Percentiles rank a stretch among this genome's conserved stretches.
Conservation (phyloP, 23 red algal species). For the Chondrus crispus region DNA sequence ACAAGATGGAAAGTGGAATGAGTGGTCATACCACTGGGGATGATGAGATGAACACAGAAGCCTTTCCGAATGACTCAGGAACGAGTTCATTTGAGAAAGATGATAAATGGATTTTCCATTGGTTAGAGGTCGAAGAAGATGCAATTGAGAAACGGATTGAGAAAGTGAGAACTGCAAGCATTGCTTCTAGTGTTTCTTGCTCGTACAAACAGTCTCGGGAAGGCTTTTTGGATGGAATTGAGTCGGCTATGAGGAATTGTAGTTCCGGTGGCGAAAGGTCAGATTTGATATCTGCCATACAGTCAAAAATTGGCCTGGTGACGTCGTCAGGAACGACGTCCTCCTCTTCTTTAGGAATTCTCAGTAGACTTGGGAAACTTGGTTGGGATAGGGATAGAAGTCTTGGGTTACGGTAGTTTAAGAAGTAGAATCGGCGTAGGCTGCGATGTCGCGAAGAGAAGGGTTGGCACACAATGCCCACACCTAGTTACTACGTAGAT, state of each 20-base stretch:
- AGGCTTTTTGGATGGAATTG: conserved; percentile 75
- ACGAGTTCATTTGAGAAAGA: conserved; percentile 53
- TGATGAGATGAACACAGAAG: conserved; percentile 1
- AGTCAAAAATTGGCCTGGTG: conserved; percentile 44
- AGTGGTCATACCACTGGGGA: not conserved
- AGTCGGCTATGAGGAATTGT: conserved; percentile 41
- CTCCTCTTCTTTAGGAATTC: conserved; percentile 47
- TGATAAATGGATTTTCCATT: conserved; percentile 85
- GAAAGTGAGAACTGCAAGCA: conserved; percentile 61
- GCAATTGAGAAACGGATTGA: conserved; percentile 58
- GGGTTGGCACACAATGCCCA: too few species aligned
- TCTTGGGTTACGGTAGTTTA: too few species aligned
- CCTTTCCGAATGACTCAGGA: not conserved
- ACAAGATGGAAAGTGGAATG: conserved; percentile 28
- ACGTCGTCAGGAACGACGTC: conserved; percentile 31
- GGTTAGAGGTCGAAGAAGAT: conserved; percentile 86
- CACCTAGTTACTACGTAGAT: too few species aligned
- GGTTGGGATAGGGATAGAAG: conserved; percentile 66
- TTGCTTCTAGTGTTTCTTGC: conserved; percentile 27
- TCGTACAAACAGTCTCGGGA: conserved; percentile 31
- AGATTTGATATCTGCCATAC: conserved; percentile 50
- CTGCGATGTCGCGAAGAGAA: too few species aligned
- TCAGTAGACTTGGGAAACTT: conserved; percentile 60
- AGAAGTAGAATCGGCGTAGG: too few species aligned
- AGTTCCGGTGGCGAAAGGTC: conserved; percentile 33